A percentile compares a stretch with the other conserved stretches of the same genome.
These are phyloP conservation scores for Calonectria pauciramosa DNA, from an alignment of 2,329 filamentous ascomycete species.

Conservation along the genomic window DNA sequence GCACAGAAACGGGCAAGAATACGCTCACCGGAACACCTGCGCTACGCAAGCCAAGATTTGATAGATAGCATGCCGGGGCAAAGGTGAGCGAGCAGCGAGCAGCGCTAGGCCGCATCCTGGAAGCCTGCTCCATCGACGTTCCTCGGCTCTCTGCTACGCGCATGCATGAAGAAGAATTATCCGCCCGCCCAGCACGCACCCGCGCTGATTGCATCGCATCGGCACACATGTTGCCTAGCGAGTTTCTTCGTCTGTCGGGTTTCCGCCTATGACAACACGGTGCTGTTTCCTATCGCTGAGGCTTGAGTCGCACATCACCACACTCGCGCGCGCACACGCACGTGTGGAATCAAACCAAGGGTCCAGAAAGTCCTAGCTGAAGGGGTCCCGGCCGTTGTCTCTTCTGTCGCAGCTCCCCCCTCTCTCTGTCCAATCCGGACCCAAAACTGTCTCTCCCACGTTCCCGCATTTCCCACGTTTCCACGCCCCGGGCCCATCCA, in stretches of 20 bases:
- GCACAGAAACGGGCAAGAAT: constrained; percentile 11
- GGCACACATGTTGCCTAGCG: background rate
- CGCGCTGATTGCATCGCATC: background rate
- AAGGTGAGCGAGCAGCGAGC: background rate
- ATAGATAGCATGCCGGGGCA: constrained; percentile 6
- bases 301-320: background rate
- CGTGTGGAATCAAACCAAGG: background rate
- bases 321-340: background rate
- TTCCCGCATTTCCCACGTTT: constrained; percentile 22
- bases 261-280: background rate
- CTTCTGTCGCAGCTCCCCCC: background rate
- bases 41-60: constrained; percentile 6
- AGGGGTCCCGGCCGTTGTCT: background rate
- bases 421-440: constrained; percentile 1
- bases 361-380: constrained; percentile 9
- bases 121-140: constrained; percentile 1
- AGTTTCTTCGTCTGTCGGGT: background rate
- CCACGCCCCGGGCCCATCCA: constrained; percentile 6
- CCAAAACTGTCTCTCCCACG: constrained; percentile 4
- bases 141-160: constrained; percentile 1
- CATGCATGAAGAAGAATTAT: constrained; percentile 22
- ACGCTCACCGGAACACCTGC: background rate
- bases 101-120: constrained; percentile 7
- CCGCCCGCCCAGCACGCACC: constrained; percentile 1
- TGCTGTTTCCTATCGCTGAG: constrained; percentile 5